A percentile compares a stretch with the other conserved stretches of the same genome.
Conservation (phyloP, 805 yeast species). For the Nakazawaea ishiwadae region DNA sequence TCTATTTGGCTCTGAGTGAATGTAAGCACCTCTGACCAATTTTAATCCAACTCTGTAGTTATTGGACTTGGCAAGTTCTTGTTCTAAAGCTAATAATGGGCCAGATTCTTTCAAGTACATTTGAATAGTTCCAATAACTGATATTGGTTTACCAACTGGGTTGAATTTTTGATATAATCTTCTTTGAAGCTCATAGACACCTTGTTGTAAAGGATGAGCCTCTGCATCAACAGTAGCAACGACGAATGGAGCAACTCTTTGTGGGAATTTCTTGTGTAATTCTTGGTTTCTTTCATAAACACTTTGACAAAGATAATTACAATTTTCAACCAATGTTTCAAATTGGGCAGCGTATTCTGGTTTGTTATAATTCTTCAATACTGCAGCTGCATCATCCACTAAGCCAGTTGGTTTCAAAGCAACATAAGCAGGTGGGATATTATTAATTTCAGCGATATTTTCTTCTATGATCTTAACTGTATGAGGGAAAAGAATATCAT, state of each 20-base stretch:
- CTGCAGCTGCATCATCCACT: slow-evolving; percentile 69
- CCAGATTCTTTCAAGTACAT: slow-evolving; percentile 79
- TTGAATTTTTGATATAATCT: slow-evolving; percentile 72
- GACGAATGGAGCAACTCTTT: slow-evolving; percentile 66
- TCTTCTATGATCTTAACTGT: slow-evolving; percentile 52
- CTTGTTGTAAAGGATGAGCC: slow-evolving; percentile 80
- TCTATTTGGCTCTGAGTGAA: slow-evolving; percentile 82
- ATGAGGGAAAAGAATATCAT: slow-evolving; percentile 66
- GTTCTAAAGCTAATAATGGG: slow-evolving; percentile 57
- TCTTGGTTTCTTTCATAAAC: slow-evolving; percentile 47
- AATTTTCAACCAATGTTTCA: slow-evolving; percentile 58
- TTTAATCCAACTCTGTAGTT: slow-evolving; percentile 78
- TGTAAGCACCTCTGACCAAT: slow-evolving; percentile 92
- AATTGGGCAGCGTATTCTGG: slow-evolving; percentile 49
- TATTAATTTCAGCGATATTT: slow-evolving; percentile 41
- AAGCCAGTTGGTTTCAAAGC: slow-evolving; percentile 94
- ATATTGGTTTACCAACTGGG: slow-evolving; percentile 47
- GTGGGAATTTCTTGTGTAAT: slow-evolving; percentile 49
- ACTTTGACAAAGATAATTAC: slow-evolving; percentile 57
- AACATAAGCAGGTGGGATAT: slow-evolving; percentile 85
- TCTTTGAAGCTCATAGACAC: slow-evolving; percentile 88
- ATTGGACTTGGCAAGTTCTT: slow-evolving; percentile 53
- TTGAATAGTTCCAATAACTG: slow-evolving; percentile 89
- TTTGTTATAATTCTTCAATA: slow-evolving; percentile 54
- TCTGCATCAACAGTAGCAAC: slow-evolving; percentile 89